These are phyloP conservation scores for Fraxinus paxiana DNA, from an alignment of 305 asterid genomes.

Conservation along the genomic window DNA sequence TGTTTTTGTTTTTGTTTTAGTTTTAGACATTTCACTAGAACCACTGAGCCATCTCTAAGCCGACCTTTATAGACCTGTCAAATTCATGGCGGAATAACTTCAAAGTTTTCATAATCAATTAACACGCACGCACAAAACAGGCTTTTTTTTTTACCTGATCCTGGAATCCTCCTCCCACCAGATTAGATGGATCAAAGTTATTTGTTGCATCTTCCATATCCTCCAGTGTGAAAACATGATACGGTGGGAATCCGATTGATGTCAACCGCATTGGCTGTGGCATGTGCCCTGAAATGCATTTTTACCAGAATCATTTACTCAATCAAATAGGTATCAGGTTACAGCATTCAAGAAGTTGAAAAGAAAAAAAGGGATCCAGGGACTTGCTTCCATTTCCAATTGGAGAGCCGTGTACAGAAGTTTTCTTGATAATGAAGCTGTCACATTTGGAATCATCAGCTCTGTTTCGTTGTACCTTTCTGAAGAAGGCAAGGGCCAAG, in stretches of 20 bases:
- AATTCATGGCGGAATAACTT: background rate
- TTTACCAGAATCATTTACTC: background rate
- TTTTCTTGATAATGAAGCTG: slow-evolving; percentile 56
- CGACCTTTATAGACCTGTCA: slow-evolving; percentile 73
- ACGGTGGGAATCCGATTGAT: slow-evolving; percentile 78
- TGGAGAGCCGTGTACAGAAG: slow-evolving; percentile 38
- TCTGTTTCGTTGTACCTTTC: slow-evolving; percentile 35
- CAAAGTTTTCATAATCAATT: background rate
- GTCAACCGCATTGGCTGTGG: slow-evolving; percentile 69
- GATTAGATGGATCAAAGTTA: slow-evolving; percentile 67
- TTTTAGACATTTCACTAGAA: slow-evolving; percentile 77
- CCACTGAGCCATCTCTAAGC: slow-evolving; percentile 75
- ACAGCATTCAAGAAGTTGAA: background rate
- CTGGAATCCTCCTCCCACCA: slow-evolving; percentile 71
- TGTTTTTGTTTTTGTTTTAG: slow-evolving; percentile 61
- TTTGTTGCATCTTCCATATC: slow-evolving; percentile 92
- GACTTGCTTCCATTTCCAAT: slow-evolving; percentile 54
- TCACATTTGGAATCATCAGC: slow-evolving; percentile 42
- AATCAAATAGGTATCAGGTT: background rate
- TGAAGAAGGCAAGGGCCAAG: slow-evolving; percentile 42
- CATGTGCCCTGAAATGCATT: slow-evolving; percentile 37
- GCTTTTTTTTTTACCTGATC: slow-evolving; percentile 58
- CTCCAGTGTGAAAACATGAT: slow-evolving; percentile 75
- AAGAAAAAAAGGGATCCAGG: background rate
- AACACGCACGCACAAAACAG: background rate